Conservation (phyloP, 192 early-diverging fungal genomes). For the Cladochytrium replicatum region DNA sequence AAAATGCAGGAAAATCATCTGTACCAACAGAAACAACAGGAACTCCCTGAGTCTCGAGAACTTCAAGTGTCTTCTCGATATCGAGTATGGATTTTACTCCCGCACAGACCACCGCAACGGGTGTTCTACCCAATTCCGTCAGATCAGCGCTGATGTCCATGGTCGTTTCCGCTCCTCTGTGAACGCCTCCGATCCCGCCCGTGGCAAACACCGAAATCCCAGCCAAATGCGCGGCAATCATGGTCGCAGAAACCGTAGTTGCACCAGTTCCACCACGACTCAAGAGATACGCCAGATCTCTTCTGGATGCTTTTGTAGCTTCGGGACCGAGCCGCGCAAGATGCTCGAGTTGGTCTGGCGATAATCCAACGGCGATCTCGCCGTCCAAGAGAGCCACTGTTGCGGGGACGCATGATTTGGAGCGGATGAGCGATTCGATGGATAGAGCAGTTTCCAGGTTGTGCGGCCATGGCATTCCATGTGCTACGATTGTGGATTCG, state of each 20-base stretch:
- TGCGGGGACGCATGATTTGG: constrained; percentile 69
- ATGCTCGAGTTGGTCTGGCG: constrained; percentile 43
- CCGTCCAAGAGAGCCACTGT: constrained; percentile 87
- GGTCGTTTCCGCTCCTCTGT: constrained; percentile 60
- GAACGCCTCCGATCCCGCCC: constrained; percentile 95
- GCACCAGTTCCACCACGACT: constrained; percentile 40
- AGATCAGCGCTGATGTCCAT: constrained; percentile 91
- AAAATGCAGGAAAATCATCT: constrained; percentile 83
- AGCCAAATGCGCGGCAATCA: constrained; percentile 73
- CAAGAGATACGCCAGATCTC: constrained; percentile 1
- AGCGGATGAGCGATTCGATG: constrained; percentile 67
- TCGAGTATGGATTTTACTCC: constrained; percentile 96
- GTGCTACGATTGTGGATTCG: constrained; percentile 92
- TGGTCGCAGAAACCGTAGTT: constrained; percentile 89
- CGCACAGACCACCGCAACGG: constrained; percentile 91
- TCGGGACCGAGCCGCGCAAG: constrained; percentile 51
- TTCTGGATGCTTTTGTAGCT: constrained; percentile 64
- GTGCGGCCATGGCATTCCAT: constrained; percentile 91
- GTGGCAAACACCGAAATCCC: constrained; percentile 91
- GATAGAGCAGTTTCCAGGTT: constrained; percentile 77
- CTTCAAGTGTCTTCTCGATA: constrained; percentile 84
- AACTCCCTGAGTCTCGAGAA: constrained; percentile 82
- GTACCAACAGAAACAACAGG: constrained; percentile 71
- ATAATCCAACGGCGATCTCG: constrained; percentile 69
- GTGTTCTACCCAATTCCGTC: constrained; percentile 79